Evolutionary conservation across 768 basidiomycete species (phyloP), one percentile per base, ranked within the genome.

Genomic region (Leucocoprinus leucothites): DNA sequence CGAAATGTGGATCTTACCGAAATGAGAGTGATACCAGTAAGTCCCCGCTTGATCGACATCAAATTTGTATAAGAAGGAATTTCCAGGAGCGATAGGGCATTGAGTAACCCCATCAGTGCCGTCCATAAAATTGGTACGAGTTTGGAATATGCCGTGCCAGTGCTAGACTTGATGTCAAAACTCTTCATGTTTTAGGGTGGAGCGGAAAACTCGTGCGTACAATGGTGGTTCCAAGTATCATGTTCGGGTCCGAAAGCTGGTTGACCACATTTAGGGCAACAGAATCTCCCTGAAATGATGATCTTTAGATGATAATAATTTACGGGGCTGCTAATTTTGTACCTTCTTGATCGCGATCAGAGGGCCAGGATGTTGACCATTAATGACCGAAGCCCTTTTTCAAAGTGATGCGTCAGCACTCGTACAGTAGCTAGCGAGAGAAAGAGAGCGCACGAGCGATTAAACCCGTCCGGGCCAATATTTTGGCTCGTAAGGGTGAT

Each of bases 181-280:
- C 7, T n/a, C n/a, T n/a, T n/a, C n/a, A n/a, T n/a, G n/a, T 42
- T 42, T 21, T 22, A 14, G 43, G 13, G 25, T 16, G 22, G n/a
- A 26, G 31, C 24, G 7, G 18, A 31, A 13, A n/a, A 16, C 5
- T 46, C 24, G 16, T 9, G 58, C 75, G 51, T 53, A 82, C 81
- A 44, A 84, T 75, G 26, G 73, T 77, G 16, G 82, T 82, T 8
- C 66, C 68, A 43, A 69, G 69, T 16, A 74, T 58, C 81, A 83
- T 80, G 0, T 73, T 67, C 0, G 69, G 65, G 48, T 85, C 81
- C 0, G 66, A 70, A n/a, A 84, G 70, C 6, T 63, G 28, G 55
- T 81, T 73, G 18, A 72, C 62, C 3, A 84, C 78, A 50, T 81
- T 79, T 49, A 85, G 63, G 22, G 54, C 38, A 60, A 81, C 78